Evolutionary conservation across 148 eudicot genomes (phyloP), one percentile per base, ranked within the genome.

Genomic region (Silene conica): DNA sequence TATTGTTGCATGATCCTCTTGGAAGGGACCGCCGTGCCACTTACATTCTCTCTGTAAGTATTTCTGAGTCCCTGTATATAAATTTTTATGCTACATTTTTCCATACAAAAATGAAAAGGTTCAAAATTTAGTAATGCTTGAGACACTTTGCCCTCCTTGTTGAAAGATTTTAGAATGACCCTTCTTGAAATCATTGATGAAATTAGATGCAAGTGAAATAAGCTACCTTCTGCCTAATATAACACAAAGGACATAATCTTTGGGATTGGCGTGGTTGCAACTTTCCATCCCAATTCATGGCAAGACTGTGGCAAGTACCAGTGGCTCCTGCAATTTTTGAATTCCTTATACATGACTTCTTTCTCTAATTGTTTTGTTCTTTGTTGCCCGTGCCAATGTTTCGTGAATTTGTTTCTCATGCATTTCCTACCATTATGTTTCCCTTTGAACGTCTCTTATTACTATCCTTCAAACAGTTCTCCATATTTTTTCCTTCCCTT

Each of bases 1-100:
- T 95, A 78, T 89, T 95, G 80, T 77, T 95, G 82, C 97, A 95
- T 80, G 87, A 95, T 84, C 99, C 99, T 74, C 88, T 92, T 19
- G 96, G 92, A 26, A 89, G 89, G 83, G 97, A 92, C 75, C 96
- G 90, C 75, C 88, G 82, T 73, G 90, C 97, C 19, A 85, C 96
- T 82, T 92, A 92, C 69, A 89, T 95, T 86, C 81, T 95, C 71
- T 85, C 86, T 22, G 99, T 95, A 84, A 85, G 89, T 56, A 10
- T 63, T 59, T 52, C 23, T 14, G 22, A 14, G 43, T 19, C 72
- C 57, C 55, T 62, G 56, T 46, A 3, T 66, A 9, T 5, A 21
- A 45, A 21, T 46, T 21, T 22, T 1, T 68, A 21, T 46, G 10
- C 26, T 20, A 45, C 18, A 2, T 45, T 3, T 68, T 13, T 12